Evolutionary conservation across 2,329 filamentous ascomycete genomes (phyloP).

Genomic region (Talaromyces rugulosus): DNA sequence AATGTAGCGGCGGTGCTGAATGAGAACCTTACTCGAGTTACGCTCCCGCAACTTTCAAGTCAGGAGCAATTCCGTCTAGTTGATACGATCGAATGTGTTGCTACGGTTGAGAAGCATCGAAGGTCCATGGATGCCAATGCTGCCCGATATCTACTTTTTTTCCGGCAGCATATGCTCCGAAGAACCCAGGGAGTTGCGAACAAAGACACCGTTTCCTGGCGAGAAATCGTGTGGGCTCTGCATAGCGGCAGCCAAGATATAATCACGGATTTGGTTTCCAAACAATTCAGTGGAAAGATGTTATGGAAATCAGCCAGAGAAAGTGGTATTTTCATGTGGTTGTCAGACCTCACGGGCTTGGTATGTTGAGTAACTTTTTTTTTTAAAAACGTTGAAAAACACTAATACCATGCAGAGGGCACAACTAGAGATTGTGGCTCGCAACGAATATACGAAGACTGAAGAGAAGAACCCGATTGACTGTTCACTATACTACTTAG

Average conservation of each 20-base stretch:
- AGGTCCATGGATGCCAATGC: conserved; percentile 89
- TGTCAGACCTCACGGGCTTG: conserved; percentile 70
- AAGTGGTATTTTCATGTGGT: conserved; percentile 92
- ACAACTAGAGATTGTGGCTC: conserved; percentile 85
- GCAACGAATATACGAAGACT: conserved; percentile 86
- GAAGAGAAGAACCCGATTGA: conserved; percentile 87
- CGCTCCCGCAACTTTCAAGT: conserved; percentile 74
- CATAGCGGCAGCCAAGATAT: conserved; percentile 71
- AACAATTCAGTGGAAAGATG: conserved; percentile 74
- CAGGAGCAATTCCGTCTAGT: conserved; percentile 82
- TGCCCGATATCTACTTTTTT: conserved; percentile 81
- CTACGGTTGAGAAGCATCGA: conserved; percentile 78
- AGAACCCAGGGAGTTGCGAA: conserved; percentile 58
- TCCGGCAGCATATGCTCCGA: conserved; percentile 72
- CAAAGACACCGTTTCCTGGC: conserved; percentile 59
- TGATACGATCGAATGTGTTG: conserved; percentile 79
- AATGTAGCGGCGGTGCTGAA: conserved; percentile 65
- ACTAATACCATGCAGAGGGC: conserved; percentile 47
- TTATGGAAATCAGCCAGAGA: conserved; percentile 81
- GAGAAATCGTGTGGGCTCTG: conserved; percentile 45
- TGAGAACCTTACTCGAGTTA: conserved; percentile 69
- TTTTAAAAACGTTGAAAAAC: neutral
- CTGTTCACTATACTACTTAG: conserved; percentile 87
- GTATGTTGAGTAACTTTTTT: conserved; percentile 47
- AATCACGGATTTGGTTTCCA: conserved; percentile 73